phyloP scores from a whole-genome alignment of 148 eudicot species.

The Mesembryanthemum crystallinum region DNA sequence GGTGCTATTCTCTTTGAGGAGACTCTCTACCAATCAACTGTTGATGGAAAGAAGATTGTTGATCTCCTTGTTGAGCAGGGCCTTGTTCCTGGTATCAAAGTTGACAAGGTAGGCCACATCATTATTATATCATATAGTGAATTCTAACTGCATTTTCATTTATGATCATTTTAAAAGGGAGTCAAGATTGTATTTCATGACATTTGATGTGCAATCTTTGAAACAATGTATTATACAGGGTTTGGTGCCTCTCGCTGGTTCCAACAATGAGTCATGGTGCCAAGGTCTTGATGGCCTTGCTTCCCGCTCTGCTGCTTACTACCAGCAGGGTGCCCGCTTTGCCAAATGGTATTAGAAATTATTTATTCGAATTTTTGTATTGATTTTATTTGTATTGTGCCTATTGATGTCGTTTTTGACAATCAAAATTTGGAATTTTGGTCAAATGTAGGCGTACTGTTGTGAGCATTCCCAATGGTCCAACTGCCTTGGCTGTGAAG shows the following conservation, averaged over 20 bases:
- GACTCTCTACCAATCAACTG: conserved; percentile 88
- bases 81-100: conserved; percentile 88
- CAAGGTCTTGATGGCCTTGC: conserved; percentile 98
- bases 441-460: conserved; percentile 75
- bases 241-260: conserved; percentile 82
- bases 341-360: conserved; percentile 71
- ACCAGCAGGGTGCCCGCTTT: conserved; percentile 94
- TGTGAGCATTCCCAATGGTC: conserved; percentile 98
- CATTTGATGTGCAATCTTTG: neutral
- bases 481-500: conserved; percentile 87
- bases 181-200: neutral
- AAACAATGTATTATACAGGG: conserved; percentile 45
- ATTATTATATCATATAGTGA: neutral
- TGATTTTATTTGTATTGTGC: neutral
- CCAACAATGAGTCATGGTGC: conserved; percentile 90
- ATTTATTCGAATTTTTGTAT: neutral
- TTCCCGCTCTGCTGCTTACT: conserved; percentile 86
- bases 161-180: neutral
- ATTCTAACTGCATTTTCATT: neutral
- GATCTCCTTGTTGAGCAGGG: conserved; percentile 73
- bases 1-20: conserved; percentile 95
- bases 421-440: neutral
- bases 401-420: neutral
- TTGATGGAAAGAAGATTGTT: conserved; percentile 75
- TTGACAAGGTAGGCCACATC: conserved; percentile 60